Conservation (phyloP, 257 asterid species). For the Nicotiana obtusifolia region DNA sequence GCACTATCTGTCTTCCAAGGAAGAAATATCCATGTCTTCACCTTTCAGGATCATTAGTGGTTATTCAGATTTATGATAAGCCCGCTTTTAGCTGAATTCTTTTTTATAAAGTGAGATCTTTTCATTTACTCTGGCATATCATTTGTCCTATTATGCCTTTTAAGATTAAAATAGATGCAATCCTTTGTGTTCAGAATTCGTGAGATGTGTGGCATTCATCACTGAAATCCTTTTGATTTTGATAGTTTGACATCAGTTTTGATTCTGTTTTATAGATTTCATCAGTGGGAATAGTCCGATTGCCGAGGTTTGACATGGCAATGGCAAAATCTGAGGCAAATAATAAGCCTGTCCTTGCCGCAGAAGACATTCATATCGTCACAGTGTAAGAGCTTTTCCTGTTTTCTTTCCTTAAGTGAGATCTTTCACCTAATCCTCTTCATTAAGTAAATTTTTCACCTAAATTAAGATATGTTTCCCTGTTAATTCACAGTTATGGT, state of each 20-base stretch:
- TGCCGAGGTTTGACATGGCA: constrained; percentile 89
- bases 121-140: not conserved
- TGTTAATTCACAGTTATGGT: constrained; percentile 66
- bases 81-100: not conserved
- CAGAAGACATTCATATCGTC: constrained; percentile 79
- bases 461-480: constrained; percentile 18
- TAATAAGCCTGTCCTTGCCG: constrained; percentile 66
- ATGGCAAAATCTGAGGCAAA: constrained; percentile 80
- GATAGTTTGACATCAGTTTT: constrained; percentile 15
- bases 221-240: constrained; percentile 4
- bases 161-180: not conserved
- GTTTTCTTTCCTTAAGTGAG: not conserved
- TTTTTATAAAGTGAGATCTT: not conserved
- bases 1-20: not conserved
- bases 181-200: not conserved
- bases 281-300: constrained; percentile 75
- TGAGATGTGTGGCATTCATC: not conserved
- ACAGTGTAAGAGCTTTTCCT: constrained; percentile 56
- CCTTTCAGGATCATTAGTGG: not conserved
- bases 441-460: constrained; percentile 11
- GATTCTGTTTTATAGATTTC: constrained; percentile 56
- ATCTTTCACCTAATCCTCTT: not conserved
- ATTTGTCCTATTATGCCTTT: not conserved
- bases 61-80: not conserved
- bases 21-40: not conserved